Percentiles rank a stretch among this genome's conserved stretches.
Conservation (phyloP, 192 early-diverging fungal genomes). For the Coemansia sp. region DNA sequence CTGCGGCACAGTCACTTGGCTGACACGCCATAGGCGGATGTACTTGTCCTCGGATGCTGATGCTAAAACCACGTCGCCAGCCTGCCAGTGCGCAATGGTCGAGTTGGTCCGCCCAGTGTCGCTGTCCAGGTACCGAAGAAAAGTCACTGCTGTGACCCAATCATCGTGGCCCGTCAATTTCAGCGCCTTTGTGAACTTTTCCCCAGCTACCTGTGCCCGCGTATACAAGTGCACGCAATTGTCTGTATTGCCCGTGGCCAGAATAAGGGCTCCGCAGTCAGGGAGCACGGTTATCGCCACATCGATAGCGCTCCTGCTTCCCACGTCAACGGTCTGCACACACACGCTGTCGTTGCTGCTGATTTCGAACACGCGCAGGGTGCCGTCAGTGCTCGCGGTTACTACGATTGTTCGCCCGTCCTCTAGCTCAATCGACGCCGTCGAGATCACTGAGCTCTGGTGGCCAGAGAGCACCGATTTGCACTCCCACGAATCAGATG, state of each 20-base stretch:
- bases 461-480: conserved; percentile 69
- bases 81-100: conserved; percentile 55
- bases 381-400: conserved; percentile 24
- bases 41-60: conserved; percentile 90
- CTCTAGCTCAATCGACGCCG: conserved; percentile 40
- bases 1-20: not conserved
- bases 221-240: conserved; percentile 70
- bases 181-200: conserved; percentile 61
- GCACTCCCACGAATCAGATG: conserved; percentile 56
- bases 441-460: conserved; percentile 60
- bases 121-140: conserved; percentile 59
- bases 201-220: conserved; percentile 23
- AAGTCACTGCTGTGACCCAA: conserved; percentile 84
- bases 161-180: conserved; percentile 86
- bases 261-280: conserved; percentile 50
- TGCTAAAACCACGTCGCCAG: conserved; percentile 83
- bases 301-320: conserved; percentile 64
- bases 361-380: conserved; percentile 28
- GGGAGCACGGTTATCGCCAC: conserved; percentile 71
- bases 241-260: conserved; percentile 86
- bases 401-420: conserved; percentile 8
- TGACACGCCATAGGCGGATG: conserved; percentile 79
- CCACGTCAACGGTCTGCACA: conserved; percentile 69
- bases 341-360: conserved; percentile 44
- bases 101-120: conserved; percentile 5